Base-by-base conservation (phyloP, 2,329 filamentous ascomycete species). In the Aspergillus unguis region DNA sequence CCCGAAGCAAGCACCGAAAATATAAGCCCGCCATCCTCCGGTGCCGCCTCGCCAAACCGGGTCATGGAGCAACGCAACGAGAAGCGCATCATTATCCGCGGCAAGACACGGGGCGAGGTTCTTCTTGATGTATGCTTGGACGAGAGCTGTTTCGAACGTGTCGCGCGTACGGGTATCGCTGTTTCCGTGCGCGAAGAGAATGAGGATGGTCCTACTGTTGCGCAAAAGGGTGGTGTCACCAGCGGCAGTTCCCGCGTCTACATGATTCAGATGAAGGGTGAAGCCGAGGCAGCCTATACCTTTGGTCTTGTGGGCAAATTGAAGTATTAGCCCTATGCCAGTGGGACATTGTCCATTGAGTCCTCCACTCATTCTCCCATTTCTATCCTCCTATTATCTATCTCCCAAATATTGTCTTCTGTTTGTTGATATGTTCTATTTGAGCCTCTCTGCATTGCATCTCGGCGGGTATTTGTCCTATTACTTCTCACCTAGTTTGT, bases 111-210 rank as follows among this genome's bases (percentile, higher is more conserved):
- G 57, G 82, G 83, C 25, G 77, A 85, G 55, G 79, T 86, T 1
- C 71, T 95, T 33, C 79, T 96, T 0, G 92, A 97, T 69, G 90
- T 89, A 1, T 91, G 91, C 44, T 77, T 96, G 1, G 87, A 87
- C 8, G 90, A 91, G 66, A 88, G 84, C 52, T 92, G 88, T 65
- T 95, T 96, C 72, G 87, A 92, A 60, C 79, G 88, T 17, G 84
- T 96, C 55, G 92, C 90, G 4, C 84, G 87, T 59, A 87, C 88
- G 32, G 92, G 92, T 43, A 92, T 96, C 63, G 89, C 94, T 1
- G 85, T 95, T 51, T 92, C 88, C 59, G 87, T 96, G 33, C 94
- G 90, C 84, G 88, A 94, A 68, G 85, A 90, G 61, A 84, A 84
- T 44, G 82, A 85, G 57, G 82, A 82, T 57, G 77, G 82, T 2